Evolutionary conservation across 106 monocot species (phyloP).

Genomic region (Platanthera guangdongensis): DNA sequence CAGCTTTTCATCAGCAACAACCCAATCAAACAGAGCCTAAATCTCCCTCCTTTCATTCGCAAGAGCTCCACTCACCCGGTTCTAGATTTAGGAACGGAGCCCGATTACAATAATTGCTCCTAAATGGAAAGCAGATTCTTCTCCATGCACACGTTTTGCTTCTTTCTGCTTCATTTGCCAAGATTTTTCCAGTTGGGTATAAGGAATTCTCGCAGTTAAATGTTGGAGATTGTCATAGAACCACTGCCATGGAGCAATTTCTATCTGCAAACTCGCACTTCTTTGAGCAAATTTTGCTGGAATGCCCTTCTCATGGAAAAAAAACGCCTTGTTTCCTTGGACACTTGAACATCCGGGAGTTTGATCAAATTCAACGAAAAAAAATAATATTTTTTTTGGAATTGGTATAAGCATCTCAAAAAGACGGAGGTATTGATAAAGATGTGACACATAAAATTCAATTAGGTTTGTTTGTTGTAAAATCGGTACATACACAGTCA

Average conservation of each 20-base stretch:
- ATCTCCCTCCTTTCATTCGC: too few relatives aligned
- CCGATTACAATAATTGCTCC: too few relatives aligned
- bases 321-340: slow-evolving; percentile 26
- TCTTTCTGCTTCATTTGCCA: slow-evolving; percentile 19
- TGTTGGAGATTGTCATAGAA: slow-evolving; percentile 11
- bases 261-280: slow-evolving; percentile 26
- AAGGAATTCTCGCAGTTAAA: not conserved
- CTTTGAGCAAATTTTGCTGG: slow-evolving; percentile 32
- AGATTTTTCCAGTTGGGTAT: slow-evolving; percentile 11
- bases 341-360: slow-evolving; percentile 52
- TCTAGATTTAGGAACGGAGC: too few relatives aligned
- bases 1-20: too few relatives aligned
- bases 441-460: too few relatives aligned
- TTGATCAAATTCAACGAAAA: slow-evolving; percentile 17
- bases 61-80: too few relatives aligned
- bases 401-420: too few relatives aligned
- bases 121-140: slow-evolving; percentile 19
- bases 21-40: too few relatives aligned
- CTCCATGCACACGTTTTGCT: slow-evolving; percentile 2
- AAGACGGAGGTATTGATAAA: too few relatives aligned
- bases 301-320: slow-evolving; percentile 35
- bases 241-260: slow-evolving; percentile 6
- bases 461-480: too few relatives aligned
- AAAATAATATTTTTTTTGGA: too few relatives aligned
- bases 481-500: too few relatives aligned